A percentile compares a stretch with the other conserved stretches of the same genome.
Evolutionary conservation across 2,329 filamentous ascomycete genomes (phyloP).

Genomic region (Trichophyton rubrum): DNA sequence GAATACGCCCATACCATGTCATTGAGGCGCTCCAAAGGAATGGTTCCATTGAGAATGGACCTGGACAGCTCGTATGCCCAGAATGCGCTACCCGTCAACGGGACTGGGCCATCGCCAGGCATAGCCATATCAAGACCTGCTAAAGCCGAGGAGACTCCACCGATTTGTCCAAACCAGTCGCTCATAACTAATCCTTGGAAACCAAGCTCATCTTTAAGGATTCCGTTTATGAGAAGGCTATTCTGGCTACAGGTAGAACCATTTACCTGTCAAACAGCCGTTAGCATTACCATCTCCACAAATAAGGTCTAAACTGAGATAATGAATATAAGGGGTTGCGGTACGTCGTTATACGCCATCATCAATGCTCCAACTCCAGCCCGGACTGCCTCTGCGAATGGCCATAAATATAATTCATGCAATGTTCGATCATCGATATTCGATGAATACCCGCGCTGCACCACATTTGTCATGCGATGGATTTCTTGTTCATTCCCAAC

Average conservation of each 20-base stretch:
- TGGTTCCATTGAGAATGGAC: slow-evolving; percentile 44
- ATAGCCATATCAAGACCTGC: slow-evolving; percentile 58
- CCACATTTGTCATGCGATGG: slow-evolving; percentile 37
- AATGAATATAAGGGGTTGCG: background rate
- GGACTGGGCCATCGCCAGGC: slow-evolving; percentile 48
- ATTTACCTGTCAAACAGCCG: slow-evolving; percentile 39
- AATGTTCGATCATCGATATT: slow-evolving; percentile 41
- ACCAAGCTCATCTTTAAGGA: slow-evolving; percentile 61
- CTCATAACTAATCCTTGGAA: slow-evolving; percentile 61
- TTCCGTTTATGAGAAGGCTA: slow-evolving; percentile 53
- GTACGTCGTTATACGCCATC: slow-evolving; percentile 33
- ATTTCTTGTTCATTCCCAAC: slow-evolving; percentile 39
- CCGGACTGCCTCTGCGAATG: slow-evolving; percentile 38
- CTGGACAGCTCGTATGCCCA: slow-evolving; percentile 46
- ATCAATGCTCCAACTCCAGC: slow-evolving; percentile 38
- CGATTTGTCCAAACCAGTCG: slow-evolving; percentile 55
- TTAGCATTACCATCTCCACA: slow-evolving; percentile 1
- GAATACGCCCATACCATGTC: slow-evolving; percentile 26
- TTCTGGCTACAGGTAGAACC: slow-evolving; percentile 56
- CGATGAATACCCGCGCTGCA: slow-evolving; percentile 31
- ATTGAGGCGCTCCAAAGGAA: slow-evolving; percentile 46
- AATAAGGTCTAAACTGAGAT: background rate
- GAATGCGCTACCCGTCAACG: slow-evolving; percentile 41
- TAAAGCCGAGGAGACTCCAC: slow-evolving; percentile 47
- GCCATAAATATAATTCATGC: slow-evolving; percentile 37